Conservation (phyloP, 345 rosid species). For the Bruguiera parviflora region DNA sequence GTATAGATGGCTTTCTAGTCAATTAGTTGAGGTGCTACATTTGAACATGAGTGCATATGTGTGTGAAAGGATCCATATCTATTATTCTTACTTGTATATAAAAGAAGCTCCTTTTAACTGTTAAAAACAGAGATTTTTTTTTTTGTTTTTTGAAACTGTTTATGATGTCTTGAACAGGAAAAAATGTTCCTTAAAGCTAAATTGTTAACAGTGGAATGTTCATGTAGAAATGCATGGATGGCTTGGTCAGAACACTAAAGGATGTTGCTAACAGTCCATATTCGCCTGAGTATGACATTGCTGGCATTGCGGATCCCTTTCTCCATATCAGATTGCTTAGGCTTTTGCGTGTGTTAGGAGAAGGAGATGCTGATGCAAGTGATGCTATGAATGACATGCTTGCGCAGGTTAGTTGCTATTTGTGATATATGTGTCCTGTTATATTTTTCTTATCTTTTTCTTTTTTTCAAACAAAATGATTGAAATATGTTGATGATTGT, state of each 20-base stretch:
- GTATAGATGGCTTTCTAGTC: too few relatives aligned
- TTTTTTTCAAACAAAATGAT: conserved; percentile 1
- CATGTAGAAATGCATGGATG: conserved; percentile 82
- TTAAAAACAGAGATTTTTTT: neutral
- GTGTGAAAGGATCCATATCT: conserved; percentile 12
- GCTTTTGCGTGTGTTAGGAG: conserved; percentile 84
- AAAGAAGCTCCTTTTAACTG: neutral
- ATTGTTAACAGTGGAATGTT: conserved; percentile 2
- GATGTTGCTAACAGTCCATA: conserved; percentile 90
- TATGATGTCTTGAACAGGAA: neutral
- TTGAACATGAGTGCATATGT: conserved; percentile 2
- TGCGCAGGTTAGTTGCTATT: conserved; percentile 71
- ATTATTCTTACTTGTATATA: neutral
- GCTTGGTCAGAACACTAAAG: conserved; percentile 79
- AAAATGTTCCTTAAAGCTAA: neutral
- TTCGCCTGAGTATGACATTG: conserved; percentile 96
- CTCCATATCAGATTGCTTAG: conserved; percentile 94
- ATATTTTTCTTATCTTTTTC: neutral
- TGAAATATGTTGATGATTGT: neutral
- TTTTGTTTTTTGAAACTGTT: neutral
- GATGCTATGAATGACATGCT: conserved; percentile 98
- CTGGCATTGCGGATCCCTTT: conserved; percentile 96
- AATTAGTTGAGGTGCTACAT: neutral
- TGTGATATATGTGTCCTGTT: conserved; percentile 12
- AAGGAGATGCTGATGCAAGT: conserved; percentile 93